These are phyloP conservation scores for Ilyonectria sp. DNA, from an alignment of 2,329 filamentous ascomycete species.

Conservation along the genomic window DNA sequence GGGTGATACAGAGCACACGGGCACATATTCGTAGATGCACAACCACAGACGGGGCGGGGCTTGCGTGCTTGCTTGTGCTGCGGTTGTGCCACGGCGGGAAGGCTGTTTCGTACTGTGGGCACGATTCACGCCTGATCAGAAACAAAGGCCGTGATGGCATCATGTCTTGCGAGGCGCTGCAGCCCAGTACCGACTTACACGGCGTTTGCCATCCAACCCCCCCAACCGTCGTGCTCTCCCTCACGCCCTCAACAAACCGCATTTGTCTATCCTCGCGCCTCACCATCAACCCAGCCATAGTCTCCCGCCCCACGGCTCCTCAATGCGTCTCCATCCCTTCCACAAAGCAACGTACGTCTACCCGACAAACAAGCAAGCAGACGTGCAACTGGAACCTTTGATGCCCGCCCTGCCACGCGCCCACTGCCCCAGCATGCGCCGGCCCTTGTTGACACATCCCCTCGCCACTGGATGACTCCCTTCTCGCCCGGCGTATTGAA, in stretches of 20 bases:
- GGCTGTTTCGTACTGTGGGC: not conserved
- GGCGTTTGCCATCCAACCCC: not conserved
- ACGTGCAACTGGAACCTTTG: not conserved
- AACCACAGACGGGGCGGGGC: no score
- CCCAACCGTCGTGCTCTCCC: not conserved
- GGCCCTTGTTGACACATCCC: not conserved
- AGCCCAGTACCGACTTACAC: not conserved
- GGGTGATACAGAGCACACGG: no score
- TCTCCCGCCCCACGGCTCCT: not conserved
- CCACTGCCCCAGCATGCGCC: not conserved
- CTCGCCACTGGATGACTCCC: not conserved
- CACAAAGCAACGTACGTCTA: not conserved
- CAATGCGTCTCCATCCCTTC: not conserved
- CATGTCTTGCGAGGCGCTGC: not conserved
- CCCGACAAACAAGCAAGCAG: not conserved
- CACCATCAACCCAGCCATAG: no score
- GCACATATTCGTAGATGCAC: not conserved
- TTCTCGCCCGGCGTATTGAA: not conserved
- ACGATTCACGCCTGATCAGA: not conserved
- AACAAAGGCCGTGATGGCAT: not conserved
- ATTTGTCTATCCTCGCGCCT: not conserved
- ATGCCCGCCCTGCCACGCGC: not conserved
- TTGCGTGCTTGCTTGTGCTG: no score
- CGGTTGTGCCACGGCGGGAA: not conserved
- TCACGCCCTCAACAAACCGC: not conserved